A percentile compares a stretch with the other conserved stretches of the same genome.
Conservation (phyloP, 352 stramenopile genomes). For the Phytophthora boehmeriae region DNA sequence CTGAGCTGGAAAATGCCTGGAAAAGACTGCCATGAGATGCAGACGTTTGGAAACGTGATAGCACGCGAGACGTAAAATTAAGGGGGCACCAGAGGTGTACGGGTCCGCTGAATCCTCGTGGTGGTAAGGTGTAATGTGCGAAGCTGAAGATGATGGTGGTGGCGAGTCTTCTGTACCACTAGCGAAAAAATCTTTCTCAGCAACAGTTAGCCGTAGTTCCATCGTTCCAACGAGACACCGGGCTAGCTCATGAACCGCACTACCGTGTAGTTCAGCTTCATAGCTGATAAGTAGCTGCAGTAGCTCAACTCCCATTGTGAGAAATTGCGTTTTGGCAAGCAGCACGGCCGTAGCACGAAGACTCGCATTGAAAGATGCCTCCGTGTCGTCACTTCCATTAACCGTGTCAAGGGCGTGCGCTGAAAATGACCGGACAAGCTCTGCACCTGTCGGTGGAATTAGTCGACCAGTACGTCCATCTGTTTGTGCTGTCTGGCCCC, state of each 20-base stretch:
- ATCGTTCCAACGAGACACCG: constrained; percentile 69
- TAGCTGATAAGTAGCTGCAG: constrained; percentile 76
- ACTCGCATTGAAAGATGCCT: constrained; percentile 24
- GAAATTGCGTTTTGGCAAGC: constrained; percentile 73
- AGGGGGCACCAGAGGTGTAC: constrained; percentile 28
- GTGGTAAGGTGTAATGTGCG: constrained; percentile 31
- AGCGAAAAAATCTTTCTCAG: constrained; percentile 60
- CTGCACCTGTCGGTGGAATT: constrained; percentile 28
- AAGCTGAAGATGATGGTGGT: constrained; percentile 28
- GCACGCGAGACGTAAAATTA: constrained; percentile 73
- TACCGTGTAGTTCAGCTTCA: constrained; percentile 43
- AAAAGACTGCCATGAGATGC: constrained; percentile 63
- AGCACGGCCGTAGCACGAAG: constrained; percentile 37
- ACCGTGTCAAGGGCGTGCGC: constrained; percentile 16
- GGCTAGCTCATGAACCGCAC: constrained; percentile 58
- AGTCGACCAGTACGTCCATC: constrained; percentile 8
- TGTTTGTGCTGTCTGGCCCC: constrained; percentile 18
- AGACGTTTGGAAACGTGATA: constrained; percentile 72
- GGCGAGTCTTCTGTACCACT: constrained; percentile 25
- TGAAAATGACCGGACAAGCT: constrained; percentile 41
- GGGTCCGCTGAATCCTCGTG: constrained; percentile 14
- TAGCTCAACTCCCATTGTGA: constrained; percentile 74
- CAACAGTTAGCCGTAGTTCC: constrained; percentile 52
- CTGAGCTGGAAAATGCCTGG: constrained; percentile 51
- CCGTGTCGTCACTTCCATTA: constrained; percentile 8